phyloP scores from a whole-genome alignment of 306 rosid genomes.

The Inga laurina region DNA sequence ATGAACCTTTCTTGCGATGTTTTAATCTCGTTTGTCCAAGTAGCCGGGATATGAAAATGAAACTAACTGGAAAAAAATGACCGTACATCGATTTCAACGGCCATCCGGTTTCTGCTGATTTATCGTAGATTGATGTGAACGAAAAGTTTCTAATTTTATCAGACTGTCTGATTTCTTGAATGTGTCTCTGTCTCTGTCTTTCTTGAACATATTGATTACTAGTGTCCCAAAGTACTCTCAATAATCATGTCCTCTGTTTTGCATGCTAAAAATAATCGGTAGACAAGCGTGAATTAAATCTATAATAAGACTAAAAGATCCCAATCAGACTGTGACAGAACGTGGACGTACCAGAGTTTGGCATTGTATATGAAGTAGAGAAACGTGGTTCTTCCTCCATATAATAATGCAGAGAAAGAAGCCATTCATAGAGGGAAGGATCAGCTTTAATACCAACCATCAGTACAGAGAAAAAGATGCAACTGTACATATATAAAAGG shows the following conservation, averaged over 20 bases:
- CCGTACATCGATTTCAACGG: too few relatives aligned
- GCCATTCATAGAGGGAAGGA: not conserved
- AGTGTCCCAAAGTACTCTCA: not conserved
- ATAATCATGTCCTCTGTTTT: not conserved
- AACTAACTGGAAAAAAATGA: too few relatives aligned
- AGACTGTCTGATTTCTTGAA: too few relatives aligned
- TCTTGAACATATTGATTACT: not conserved
- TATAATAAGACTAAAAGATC: not conserved
- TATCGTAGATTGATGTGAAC: too few relatives aligned
- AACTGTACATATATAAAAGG: not conserved
- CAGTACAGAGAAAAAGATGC: constrained; percentile 22
- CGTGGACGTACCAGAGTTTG: not conserved
- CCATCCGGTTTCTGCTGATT: too few relatives aligned
- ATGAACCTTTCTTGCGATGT: too few relatives aligned
- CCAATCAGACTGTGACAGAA: constrained; percentile 3
- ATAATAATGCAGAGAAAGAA: constrained; percentile 20
- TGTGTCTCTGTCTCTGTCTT: too few relatives aligned
- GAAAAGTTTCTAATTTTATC: too few relatives aligned
- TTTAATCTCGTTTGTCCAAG: too few relatives aligned
- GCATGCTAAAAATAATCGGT: not conserved
- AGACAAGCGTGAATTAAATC: not conserved
- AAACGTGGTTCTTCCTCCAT: constrained; percentile 18
- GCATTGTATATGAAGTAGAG: not conserved
- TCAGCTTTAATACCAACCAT: constrained; percentile 28
- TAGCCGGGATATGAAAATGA: too few relatives aligned